Evolutionary conservation across 148 eudicot species (phyloP).

Genomic region (Rhododendron griersonianum): DNA sequence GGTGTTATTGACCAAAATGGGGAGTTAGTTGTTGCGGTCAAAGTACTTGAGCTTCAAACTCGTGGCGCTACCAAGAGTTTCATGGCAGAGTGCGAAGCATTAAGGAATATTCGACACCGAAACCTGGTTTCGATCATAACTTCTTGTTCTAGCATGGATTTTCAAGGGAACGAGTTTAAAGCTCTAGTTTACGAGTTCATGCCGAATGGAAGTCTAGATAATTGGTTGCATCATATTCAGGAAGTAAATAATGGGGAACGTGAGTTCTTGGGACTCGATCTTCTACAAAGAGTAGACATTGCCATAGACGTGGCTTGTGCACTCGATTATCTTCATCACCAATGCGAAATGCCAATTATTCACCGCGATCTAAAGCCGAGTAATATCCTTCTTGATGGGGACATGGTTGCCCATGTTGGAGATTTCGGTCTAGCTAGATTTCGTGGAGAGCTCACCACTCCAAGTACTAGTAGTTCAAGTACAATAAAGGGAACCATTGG

Average conservation of each 20-base stretch:
- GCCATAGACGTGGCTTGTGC: slow-evolving; percentile 1
- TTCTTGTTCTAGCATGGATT: neutral
- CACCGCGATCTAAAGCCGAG: neutral
- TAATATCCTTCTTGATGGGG: neutral
- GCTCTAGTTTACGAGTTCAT: neutral
- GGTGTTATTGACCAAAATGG: neutral
- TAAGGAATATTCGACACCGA: neutral
- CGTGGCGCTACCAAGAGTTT: slow-evolving; percentile 1
- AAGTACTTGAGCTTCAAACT: neutral
- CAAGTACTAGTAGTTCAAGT: neutral
- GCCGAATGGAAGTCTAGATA: neutral
- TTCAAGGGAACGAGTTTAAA: neutral
- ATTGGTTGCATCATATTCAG: neutral
- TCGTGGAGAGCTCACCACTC: neutral
- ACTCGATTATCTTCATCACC: slow-evolving; percentile 3
- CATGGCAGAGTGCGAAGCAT: neutral
- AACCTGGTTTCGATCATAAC: neutral
- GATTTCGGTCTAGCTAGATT: neutral
- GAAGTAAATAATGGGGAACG: neutral
- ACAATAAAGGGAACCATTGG: neutral
- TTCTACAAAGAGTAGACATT: neutral
- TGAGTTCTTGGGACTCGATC: neutral
- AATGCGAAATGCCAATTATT: neutral
- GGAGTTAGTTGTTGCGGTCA: neutral
- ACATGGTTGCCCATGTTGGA: neutral